These are phyloP conservation scores for Plasmodium blacklocki DNA, from an alignment of 169 alveolate species.

Conservation along the genomic window DNA sequence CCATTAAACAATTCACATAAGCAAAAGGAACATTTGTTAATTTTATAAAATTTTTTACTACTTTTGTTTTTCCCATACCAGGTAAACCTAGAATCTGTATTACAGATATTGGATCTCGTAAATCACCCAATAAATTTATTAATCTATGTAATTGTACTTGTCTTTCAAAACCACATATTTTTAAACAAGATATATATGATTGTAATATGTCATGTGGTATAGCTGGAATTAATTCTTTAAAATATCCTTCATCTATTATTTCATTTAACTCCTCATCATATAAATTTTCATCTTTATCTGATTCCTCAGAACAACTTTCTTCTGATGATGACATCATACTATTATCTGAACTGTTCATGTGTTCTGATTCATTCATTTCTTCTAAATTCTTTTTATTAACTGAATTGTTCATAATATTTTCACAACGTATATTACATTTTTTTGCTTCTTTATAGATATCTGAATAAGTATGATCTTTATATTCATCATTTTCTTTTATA, in stretches of 20 bases:
- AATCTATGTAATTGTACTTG: conserved; percentile 72
- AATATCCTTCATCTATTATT: conserved; percentile 55
- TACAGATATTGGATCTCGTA: conserved; percentile 71
- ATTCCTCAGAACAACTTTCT: background rate
- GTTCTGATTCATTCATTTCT: background rate
- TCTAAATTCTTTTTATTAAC: background rate
- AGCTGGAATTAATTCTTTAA: conserved; percentile 69
- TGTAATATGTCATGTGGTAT: conserved; percentile 67
- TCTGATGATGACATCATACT: too few species aligned
- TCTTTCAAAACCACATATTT: conserved; percentile 75
- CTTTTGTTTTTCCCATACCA: conserved; percentile 77
- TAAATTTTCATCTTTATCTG: background rate
- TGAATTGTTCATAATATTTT: background rate
- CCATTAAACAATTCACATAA: conserved; percentile 76
- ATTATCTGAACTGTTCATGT: background rate
- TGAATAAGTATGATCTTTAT: background rate
- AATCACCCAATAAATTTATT: conserved; percentile 56
- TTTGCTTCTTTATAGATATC: too few species aligned
- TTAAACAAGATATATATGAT: conserved; percentile 59
- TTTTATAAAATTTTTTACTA: conserved; percentile 52
- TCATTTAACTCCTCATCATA: conserved; percentile 69
- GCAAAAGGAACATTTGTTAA: conserved; percentile 68
- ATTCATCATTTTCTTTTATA: background rate
- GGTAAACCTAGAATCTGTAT: conserved; percentile 72
- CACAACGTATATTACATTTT: too few species aligned